Percentiles rank a stretch among this genome's conserved stretches.
These are phyloP conservation scores for Geopyxis carbonaria DNA, from an alignment of 495 filamentous ascomycete genomes.

Conservation along the genomic window DNA sequence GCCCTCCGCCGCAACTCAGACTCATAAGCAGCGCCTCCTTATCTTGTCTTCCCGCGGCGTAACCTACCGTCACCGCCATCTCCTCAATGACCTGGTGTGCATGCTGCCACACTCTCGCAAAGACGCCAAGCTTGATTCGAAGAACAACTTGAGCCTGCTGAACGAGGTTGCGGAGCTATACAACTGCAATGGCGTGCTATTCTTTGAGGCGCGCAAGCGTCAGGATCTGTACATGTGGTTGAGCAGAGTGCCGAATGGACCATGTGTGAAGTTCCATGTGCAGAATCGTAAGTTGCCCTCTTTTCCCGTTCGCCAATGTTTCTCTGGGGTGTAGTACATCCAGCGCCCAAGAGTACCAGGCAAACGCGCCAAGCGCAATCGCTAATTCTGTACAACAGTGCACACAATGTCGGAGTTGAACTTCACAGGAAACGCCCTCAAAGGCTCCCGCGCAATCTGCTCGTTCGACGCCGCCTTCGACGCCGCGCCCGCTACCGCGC, in stretches of 20 bases:
- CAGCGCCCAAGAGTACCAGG: neutral
- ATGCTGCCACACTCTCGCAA: constrained; percentile 84
- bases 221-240: constrained; percentile 92
- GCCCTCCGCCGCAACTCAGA: constrained; percentile 31
- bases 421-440: constrained; percentile 92
- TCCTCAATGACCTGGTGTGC: constrained; percentile 73
- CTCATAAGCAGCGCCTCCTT: constrained; percentile 71
- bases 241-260: constrained; percentile 84
- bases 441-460: constrained; percentile 84
- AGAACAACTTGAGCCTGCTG: constrained; percentile 79
- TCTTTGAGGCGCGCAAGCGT: constrained; percentile 89
- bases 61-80: constrained; percentile 83
- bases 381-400: constrained; percentile 32
- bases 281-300: constrained; percentile 38
- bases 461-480: constrained; percentile 84
- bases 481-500: constrained; percentile 45
- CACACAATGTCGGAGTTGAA: constrained; percentile 94
- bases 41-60: constrained; percentile 81
- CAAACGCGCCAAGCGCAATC: constrained; percentile 20
- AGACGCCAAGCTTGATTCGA: constrained; percentile 92
- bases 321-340: neutral
- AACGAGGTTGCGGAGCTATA: constrained; percentile 95
- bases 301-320: neutral
- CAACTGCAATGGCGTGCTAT: constrained; percentile 96
- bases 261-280: constrained; percentile 70